Percentiles rank a stretch among this genome's conserved stretches.
phyloP scores from a whole-genome alignment of 139 green algal species.

The Chlorella ohadii region DNA sequence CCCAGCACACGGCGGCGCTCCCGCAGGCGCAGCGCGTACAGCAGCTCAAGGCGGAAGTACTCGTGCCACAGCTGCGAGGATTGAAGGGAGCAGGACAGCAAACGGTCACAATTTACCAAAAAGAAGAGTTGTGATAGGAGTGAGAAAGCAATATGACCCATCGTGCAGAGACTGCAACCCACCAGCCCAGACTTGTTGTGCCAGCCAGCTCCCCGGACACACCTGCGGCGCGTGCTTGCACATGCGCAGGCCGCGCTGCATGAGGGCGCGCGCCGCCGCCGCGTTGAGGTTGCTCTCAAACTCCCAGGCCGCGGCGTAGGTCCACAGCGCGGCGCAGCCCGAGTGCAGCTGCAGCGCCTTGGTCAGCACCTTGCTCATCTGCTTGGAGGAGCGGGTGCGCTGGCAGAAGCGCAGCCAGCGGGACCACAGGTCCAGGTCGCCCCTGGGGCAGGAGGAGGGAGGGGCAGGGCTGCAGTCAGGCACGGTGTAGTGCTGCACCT shows the following conservation, averaged over 20 bases:
- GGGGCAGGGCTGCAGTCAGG: too few relatives aligned
- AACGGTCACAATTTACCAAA: too few relatives aligned
- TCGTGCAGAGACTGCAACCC: too few relatives aligned
- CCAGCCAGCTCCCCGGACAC: too few relatives aligned
- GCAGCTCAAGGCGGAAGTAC: constrained; percentile 89
- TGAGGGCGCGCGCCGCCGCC: constrained; percentile 80
- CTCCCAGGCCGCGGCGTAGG: constrained; percentile 90
- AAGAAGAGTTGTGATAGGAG: too few relatives aligned
- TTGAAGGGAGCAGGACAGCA: too few relatives aligned
- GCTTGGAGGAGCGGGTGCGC: constrained; percentile 59
- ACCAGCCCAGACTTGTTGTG: too few relatives aligned
- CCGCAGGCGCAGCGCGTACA: constrained; percentile 82
- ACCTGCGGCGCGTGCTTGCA: constrained; percentile 54
- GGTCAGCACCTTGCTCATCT: constrained; percentile 77
- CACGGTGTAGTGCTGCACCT: too few relatives aligned
- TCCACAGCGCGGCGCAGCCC: constrained; percentile 83
- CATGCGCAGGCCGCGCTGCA: constrained; percentile 65
- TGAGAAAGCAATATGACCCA: too few relatives aligned
- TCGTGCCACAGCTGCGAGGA: constrained; percentile 81
- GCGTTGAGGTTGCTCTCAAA: constrained; percentile 87
- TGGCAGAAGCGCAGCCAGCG: constrained; percentile 86
- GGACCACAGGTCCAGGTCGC: constrained; percentile 89
- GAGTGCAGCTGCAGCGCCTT: constrained; percentile 89
- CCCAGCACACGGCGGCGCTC: constrained; percentile 78
- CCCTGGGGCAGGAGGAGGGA: constrained; percentile 13